Percentiles rank a stretch among this genome's conserved stretches.
phyloP scores from a whole-genome alignment of 257 asterid species.

The Solanum pimpinellifolium region DNA sequence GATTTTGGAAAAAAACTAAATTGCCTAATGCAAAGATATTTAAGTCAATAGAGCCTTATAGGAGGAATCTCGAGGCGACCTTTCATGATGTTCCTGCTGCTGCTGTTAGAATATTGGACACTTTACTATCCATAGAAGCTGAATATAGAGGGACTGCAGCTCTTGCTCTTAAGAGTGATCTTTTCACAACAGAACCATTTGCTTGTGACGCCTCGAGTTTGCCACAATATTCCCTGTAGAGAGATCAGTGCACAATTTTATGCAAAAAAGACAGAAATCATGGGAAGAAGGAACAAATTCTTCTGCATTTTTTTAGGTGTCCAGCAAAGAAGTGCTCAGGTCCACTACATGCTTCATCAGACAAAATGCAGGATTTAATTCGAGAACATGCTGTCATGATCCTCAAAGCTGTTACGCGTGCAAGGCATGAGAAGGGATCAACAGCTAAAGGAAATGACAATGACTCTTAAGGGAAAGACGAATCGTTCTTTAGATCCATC shows the following conservation, averaged over 20 bases:
- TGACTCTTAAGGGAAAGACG: not conserved
- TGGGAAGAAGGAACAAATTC: not conserved
- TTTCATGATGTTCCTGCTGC: not conserved
- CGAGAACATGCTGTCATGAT: not conserved
- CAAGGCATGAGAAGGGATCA: not conserved
- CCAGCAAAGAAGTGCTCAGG: not conserved
- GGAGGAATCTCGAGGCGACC: not conserved
- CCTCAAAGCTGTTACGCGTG: not conserved
- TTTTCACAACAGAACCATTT: not conserved
- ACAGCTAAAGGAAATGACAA: not conserved
- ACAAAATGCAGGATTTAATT: not conserved
- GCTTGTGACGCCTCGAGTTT: not conserved
- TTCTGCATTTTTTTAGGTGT: not conserved
- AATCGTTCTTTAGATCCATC: not conserved
- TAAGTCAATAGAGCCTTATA: not conserved
- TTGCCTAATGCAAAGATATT: not conserved
- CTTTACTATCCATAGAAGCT: not conserved
- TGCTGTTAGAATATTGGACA: not conserved
- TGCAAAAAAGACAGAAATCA: not conserved
- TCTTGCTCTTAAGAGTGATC: not conserved
- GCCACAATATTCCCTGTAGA: not conserved
- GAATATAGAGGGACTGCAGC: not conserved
- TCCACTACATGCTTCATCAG: not conserved
- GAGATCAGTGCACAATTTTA: not conserved
- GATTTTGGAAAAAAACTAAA: not conserved